A percentile compares a stretch with the other conserved stretches of the same genome.
These are phyloP conservation scores for Endocladia muricata DNA, from an alignment of 31 red algal species.

Conservation along the genomic window DNA sequence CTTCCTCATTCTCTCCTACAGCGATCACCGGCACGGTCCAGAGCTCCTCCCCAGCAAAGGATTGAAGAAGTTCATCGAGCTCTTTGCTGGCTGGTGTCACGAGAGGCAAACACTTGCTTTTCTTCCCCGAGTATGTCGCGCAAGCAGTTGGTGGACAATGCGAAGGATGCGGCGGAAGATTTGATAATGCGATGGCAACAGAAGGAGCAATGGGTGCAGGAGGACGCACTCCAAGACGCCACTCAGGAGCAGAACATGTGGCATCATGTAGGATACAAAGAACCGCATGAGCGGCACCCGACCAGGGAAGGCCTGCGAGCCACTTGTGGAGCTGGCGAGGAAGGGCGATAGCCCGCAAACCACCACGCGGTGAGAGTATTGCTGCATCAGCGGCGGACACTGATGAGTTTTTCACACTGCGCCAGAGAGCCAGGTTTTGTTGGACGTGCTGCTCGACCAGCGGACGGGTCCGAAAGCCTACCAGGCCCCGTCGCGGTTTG, in stretches of 20 bases:
- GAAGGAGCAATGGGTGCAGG: not conserved
- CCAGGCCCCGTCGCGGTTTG: too few species aligned
- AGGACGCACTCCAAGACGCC: not conserved
- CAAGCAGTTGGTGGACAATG: not conserved
- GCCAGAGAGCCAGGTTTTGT: not conserved
- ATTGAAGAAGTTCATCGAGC: not conserved
- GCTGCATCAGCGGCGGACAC: not conserved
- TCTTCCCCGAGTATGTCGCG: too few species aligned
- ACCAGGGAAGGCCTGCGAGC: not conserved
- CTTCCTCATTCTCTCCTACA: too few species aligned
- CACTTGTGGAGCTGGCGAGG: not conserved
- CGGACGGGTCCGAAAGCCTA: not conserved
- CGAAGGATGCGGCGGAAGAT: not conserved
- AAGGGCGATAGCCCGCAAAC: not conserved
- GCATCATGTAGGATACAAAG: not conserved
- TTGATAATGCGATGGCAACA: not conserved
- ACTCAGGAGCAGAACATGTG: not conserved
- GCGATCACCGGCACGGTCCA: conserved; percentile 2
- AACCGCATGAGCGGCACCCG: not conserved
- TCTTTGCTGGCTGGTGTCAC: not conserved
- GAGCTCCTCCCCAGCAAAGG: not conserved
- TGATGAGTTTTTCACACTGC: not conserved
- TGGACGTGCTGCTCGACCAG: not conserved
- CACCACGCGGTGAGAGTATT: not conserved
- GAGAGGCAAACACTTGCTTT: not conserved